Percentiles rank a stretch among this genome's conserved stretches.
Conservation (phyloP, 768 basidiomycete genomes). For the Pulveroboletus sp. region DNA sequence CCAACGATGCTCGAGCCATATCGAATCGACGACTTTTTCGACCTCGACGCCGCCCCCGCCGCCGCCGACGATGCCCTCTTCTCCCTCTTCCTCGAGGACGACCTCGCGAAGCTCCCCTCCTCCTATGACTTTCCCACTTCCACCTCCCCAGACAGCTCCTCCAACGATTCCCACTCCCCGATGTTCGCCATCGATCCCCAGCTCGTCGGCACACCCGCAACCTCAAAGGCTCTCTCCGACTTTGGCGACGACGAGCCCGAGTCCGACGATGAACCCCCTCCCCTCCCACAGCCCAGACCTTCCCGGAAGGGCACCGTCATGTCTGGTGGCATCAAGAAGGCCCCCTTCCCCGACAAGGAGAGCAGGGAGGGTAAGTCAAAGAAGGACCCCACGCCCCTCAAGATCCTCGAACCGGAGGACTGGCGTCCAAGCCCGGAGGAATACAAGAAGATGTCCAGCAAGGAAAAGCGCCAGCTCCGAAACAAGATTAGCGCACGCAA, state of each 20-base stretch:
- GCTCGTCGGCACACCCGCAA: slow-evolving; percentile 63
- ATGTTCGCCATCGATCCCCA: slow-evolving; percentile 66
- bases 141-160: slow-evolving; percentile 26
- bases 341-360: slow-evolving; percentile 36
- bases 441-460: slow-evolving; percentile 90
- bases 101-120: slow-evolving; percentile 30
- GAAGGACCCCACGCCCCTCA: slow-evolving; percentile 28
- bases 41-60: slow-evolving; percentile 48
- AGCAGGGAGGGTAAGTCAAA: slow-evolving; percentile 18
- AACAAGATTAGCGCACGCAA: slow-evolving; percentile 97
- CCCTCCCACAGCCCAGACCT: slow-evolving; percentile 43
- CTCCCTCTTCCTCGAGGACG: slow-evolving; percentile 44
- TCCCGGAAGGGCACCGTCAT: slow-evolving; percentile 63
- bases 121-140: slow-evolving; percentile 21
- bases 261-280: slow-evolving; percentile 26
- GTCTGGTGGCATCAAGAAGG: slow-evolving; percentile 70
- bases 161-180: slow-evolving; percentile 22
- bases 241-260: slow-evolving; percentile 38
- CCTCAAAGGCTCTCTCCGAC: slow-evolving; percentile 39
- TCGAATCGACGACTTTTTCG: slow-evolving; percentile 56
- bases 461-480: slow-evolving; percentile 92
- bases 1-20: slow-evolving; percentile 20
- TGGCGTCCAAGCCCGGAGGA: slow-evolving; percentile 89
- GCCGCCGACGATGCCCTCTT: slow-evolving; percentile 34
- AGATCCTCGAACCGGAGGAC: slow-evolving; percentile 48